phyloP scores from a whole-genome alignment of 169 alveolate species.

The Eimeria tenella region DNA sequence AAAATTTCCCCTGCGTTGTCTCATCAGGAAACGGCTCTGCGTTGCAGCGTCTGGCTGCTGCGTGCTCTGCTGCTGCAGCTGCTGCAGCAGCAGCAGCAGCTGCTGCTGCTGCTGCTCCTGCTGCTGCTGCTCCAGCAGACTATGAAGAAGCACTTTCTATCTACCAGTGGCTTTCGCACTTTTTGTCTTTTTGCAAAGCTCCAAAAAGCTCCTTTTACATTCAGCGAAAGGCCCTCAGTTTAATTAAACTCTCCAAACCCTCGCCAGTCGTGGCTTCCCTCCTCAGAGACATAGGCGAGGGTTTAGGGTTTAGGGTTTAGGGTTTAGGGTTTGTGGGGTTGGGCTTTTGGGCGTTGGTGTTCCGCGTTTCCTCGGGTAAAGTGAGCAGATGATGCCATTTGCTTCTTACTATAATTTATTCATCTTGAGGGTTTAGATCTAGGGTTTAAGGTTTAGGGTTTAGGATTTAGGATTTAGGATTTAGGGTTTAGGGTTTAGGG shows the following conservation, averaged over 20 bases:
- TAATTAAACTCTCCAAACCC: background rate
- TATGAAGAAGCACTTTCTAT: background rate
- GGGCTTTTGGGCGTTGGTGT: too few relatives aligned
- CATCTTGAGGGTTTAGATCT: background rate
- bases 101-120: background rate
- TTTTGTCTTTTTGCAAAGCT: background rate
- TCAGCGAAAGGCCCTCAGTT: background rate
- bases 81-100: conserved; percentile 9
- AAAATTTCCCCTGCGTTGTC: too few relatives aligned
- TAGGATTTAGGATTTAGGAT: background rate
- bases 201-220: background rate
- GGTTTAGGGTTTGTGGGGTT: too few relatives aligned
- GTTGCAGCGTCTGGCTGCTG: too few relatives aligned
- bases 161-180: background rate
- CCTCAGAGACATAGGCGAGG: background rate
- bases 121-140: background rate
- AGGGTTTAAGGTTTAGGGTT: too few relatives aligned
- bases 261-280: background rate
- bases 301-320: background rate
- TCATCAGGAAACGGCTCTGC: too few relatives aligned
- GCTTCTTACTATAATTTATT: background rate
- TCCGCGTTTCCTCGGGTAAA: too few relatives aligned
- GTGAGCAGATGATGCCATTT: too few relatives aligned
- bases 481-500: background rate
- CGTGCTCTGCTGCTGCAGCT: background rate